These are phyloP conservation scores for Neurospora africana DNA, from an alignment of 495 filamentous ascomycete genomes.

Conservation along the genomic window DNA sequence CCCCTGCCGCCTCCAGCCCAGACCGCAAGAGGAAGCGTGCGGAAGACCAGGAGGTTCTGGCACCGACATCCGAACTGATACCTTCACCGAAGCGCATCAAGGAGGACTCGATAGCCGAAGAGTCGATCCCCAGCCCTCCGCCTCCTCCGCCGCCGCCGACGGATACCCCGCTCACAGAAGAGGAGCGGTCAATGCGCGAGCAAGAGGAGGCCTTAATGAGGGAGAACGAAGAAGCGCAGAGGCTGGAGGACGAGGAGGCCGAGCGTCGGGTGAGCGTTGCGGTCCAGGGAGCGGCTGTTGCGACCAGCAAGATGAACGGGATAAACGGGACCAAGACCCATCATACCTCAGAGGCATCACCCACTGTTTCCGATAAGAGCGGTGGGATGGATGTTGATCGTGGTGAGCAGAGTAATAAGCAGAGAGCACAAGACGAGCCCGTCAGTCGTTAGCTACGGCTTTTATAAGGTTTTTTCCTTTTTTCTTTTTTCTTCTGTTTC, in stretches of 20 bases:
- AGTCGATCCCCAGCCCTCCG: conserved; percentile 27
- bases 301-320: not conserved
- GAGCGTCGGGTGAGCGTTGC: not conserved
- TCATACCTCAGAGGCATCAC: not conserved
- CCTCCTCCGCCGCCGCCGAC: conserved; percentile 32
- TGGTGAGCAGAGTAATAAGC: not conserved
- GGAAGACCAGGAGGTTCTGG: conserved; percentile 23
- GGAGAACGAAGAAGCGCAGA: conserved; percentile 33
- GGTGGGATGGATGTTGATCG: not conserved
- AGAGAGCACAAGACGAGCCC: not conserved
- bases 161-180: conserved; percentile 23
- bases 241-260: conserved; percentile 28
- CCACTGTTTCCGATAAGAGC: not conserved
- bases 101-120: conserved; percentile 22
- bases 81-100: conserved; percentile 40
- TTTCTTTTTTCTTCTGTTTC: not conserved
- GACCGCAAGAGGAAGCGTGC: conserved; percentile 56
- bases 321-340: not conserved
- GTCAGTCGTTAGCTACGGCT: not conserved
- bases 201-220: conserved; percentile 27
- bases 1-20: conserved; percentile 9
- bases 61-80: conserved; percentile 29
- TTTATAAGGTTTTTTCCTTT: not conserved
- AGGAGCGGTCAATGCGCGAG: conserved; percentile 31
- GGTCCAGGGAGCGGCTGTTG: not conserved